Evolutionary conservation across 1,139 yeast genomes (phyloP).

Genomic region (Suzukiozyma palmioleophila): DNA sequence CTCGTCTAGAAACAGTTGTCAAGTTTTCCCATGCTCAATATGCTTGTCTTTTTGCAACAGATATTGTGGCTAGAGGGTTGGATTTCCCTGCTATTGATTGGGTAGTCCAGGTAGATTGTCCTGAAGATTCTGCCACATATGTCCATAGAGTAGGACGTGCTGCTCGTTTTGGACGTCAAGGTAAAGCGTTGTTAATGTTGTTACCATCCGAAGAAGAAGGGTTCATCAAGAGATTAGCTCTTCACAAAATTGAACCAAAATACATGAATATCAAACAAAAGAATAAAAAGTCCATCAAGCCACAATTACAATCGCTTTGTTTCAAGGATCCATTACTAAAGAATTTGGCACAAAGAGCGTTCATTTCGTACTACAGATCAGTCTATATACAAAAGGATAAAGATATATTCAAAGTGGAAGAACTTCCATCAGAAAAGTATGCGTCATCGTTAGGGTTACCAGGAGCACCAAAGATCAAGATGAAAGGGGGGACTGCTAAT

Average conservation of each 20-base stretch:
- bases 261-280: conserved; percentile 72
- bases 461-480: conserved; percentile 90
- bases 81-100: conserved; percentile 98
- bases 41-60: conserved; percentile 91
- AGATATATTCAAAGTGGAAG: conserved; percentile 72
- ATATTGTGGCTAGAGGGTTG: conserved; percentile 94
- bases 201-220: conserved; percentile 81
- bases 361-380: conserved; percentile 83
- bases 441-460: conserved; percentile 91
- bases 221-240: conserved; percentile 60
- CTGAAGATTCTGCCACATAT: conserved; percentile 93
- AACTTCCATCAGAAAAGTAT: conserved; percentile 73
- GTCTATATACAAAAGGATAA: conserved; percentile 85
- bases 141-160: conserved; percentile 96
- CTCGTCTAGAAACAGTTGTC: conserved; percentile 83
- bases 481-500: conserved; percentile 44
- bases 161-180: conserved; percentile 88
- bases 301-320: conserved; percentile 84
- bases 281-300: conserved; percentile 72
- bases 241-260: conserved; percentile 64
- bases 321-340: conserved; percentile 90
- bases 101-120: conserved; percentile 95
- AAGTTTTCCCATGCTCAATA: conserved; percentile 84
- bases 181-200: conserved; percentile 79
- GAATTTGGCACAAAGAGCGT: conserved; percentile 93